These are phyloP conservation scores for Phoenix roebelenii DNA, from an alignment of 176 grass and related monocot genomes.

Conservation along the genomic window DNA sequence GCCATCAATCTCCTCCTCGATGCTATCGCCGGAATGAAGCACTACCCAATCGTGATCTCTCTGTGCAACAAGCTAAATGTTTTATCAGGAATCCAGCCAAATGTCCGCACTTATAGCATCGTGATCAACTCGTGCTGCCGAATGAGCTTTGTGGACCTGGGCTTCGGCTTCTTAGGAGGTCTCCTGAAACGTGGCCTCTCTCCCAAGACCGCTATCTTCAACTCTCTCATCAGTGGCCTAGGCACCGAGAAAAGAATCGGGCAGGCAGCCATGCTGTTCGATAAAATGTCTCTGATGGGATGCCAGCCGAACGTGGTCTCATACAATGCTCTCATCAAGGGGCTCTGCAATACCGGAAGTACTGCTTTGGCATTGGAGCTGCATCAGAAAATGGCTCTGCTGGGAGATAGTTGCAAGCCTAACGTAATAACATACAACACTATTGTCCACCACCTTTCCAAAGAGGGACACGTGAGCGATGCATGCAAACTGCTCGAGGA, in stretches of 20 bases:
- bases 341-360: not conserved
- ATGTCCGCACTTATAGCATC: slow-evolving; percentile 1
- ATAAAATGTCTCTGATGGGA: slow-evolving; percentile 27
- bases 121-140: slow-evolving; percentile 22
- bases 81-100: not conserved
- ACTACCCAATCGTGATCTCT: not conserved
- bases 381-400: slow-evolving; percentile 15
- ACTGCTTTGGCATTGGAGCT: not conserved
- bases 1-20: not conserved
- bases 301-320: slow-evolving; percentile 3
- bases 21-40: not conserved
- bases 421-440: slow-evolving; percentile 8
- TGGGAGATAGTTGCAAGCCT: not conserved
- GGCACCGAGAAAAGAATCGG: not conserved
- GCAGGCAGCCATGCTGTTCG: slow-evolving; percentile 10
- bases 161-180: slow-evolving; percentile 4
- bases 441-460: slow-evolving; percentile 9
- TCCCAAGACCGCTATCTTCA: not conserved
- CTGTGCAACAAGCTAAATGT: slow-evolving; percentile 15
- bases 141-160: not conserved
- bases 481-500: not conserved
- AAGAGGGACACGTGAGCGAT: not conserved
- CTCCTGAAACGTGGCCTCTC: slow-evolving; percentile 1
- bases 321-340: slow-evolving; percentile 13
- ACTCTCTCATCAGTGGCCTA: slow-evolving; percentile 3